Percentiles rank a stretch among this genome's conserved stretches.
These are phyloP conservation scores for Mortierella sp. DNA, from an alignment of 371 early-diverging fungal genomes.

Conservation along the genomic window DNA sequence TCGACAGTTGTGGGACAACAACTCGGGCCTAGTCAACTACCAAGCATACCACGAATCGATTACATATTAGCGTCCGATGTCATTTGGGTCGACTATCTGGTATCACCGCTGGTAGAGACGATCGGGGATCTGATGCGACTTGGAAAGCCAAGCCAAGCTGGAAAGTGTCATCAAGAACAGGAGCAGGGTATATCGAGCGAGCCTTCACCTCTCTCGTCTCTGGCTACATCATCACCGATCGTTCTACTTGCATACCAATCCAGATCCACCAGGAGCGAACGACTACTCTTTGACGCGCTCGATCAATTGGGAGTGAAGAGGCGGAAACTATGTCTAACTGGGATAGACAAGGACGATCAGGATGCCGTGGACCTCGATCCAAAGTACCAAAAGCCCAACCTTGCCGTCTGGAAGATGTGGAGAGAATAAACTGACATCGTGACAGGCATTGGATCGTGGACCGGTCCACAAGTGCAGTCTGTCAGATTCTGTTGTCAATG, in stretches of 20 bases:
- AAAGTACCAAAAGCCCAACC: constrained; percentile 26
- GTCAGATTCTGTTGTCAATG: no score
- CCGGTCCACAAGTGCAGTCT: no score
- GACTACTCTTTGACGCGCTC: constrained; percentile 33
- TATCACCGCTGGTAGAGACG: constrained; percentile 55
- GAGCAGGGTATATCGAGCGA: background rate
- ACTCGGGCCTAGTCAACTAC: background rate
- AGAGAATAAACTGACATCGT: constrained; percentile 8
- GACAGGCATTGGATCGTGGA: no score
- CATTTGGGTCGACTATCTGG: constrained; percentile 60
- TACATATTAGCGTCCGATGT: constrained; percentile 62
- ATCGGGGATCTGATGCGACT: constrained; percentile 30
- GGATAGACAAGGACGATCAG: background rate
- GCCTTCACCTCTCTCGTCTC: background rate
- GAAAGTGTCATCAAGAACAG: constrained; percentile 10
- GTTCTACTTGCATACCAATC: constrained; percentile 46
- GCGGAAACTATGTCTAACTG: constrained; percentile 15
- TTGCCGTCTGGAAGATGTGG: constrained; percentile 52
- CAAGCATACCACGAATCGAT: constrained; percentile 30
- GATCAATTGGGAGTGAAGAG: constrained; percentile 30
- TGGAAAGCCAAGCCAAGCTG: background rate
- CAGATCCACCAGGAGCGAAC: constrained; percentile 43
- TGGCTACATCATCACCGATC: constrained; percentile 5
- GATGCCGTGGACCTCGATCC: constrained; percentile 29
- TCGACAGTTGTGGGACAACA: background rate